Base-by-base conservation (phyloP, 768 basidiomycete species). In the Agrocybe pediades region DNA sequence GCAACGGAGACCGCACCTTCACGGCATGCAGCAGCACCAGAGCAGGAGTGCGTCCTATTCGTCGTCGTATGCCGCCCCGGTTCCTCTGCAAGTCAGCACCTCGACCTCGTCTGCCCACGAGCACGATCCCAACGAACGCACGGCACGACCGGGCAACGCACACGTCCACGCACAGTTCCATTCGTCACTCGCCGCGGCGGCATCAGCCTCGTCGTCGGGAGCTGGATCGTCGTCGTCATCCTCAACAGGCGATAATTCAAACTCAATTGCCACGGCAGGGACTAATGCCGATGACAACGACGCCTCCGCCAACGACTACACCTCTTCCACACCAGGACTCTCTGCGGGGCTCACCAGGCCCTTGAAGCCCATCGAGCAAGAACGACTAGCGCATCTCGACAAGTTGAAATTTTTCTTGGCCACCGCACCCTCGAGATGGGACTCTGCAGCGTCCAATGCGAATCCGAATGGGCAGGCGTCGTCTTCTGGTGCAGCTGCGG, bases 361-460 rank as follows among this genome's bases (percentile, higher is more conserved):
- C 0, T 78, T 92, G 44, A 83, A 79, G 6, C 65, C 78, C 1
- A 72, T 80, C 46, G 90, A 92, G 67, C 83, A 85, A 52, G 87
- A 89, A 19, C 78, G 82, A 21, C 74, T 93, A 39, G 81, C 82
- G n/a, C 79, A 88, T 58, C 80, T 95, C 19, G 90, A 95, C 61
- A 71, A 84, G 19, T 88, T 95, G 70, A 94, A 94, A 72, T 88
- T 86, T 73, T 95, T 95, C 72, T 84, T 95, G 41, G 88, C 90
- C 15, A 92, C 90, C 9, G 92, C 88, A 7, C 94, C 87, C 2
- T 86, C 81, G 24, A 80, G 83, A 44, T 93, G 90, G 91, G 81
- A 82, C 61, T 60, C 70, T 0, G 56, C 68, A 16, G 58, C 68
- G 21, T 66, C 73, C 40, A 64, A 61, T 9, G 55, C 68, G 1